These are phyloP conservation scores for Hymenoscyphus scutula DNA, from an alignment of 2,329 filamentous ascomycete species.

Conservation along the genomic window DNA sequence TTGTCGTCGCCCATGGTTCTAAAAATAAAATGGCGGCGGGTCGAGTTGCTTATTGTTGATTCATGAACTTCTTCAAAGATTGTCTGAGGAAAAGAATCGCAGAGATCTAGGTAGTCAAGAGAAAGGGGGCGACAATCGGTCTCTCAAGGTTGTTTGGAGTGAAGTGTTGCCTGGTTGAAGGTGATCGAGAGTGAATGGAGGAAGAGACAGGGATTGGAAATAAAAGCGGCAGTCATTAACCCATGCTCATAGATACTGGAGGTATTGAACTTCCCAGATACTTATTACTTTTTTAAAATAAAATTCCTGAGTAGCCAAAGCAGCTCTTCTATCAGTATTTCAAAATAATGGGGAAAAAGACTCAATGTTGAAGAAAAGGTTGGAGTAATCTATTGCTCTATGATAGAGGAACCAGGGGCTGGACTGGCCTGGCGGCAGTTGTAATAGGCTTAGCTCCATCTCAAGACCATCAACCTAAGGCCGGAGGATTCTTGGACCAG, in stretches of 20 bases:
- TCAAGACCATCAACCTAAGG: background rate
- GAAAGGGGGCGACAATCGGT: background rate
- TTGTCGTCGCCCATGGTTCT: conserved; percentile 23
- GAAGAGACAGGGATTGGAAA: too few relatives aligned
- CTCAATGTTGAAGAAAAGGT: too few relatives aligned
- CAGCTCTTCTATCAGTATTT: too few relatives aligned
- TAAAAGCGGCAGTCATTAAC: too few relatives aligned
- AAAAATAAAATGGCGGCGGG: background rate
- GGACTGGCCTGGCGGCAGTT: background rate
- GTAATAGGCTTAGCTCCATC: background rate
- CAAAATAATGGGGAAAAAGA: too few relatives aligned
- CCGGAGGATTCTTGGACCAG: background rate
- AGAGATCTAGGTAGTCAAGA: background rate
- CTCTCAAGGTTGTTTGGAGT: background rate
- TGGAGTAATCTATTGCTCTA: too few relatives aligned
- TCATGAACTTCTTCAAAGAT: background rate
- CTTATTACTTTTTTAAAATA: too few relatives aligned
- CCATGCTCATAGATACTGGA: too few relatives aligned
- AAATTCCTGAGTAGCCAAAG: too few relatives aligned
- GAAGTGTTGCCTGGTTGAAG: background rate
- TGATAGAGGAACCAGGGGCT: too few relatives aligned
- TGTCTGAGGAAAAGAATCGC: background rate
- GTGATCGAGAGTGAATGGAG: too few relatives aligned
- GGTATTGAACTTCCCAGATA: background rate
- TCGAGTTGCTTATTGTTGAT: background rate